Percentiles rank a stretch among this genome's conserved stretches.
These are phyloP conservation scores for Claviceps quebecensis DNA, from an alignment of 2,329 filamentous ascomycete species.

Conservation along the genomic window DNA sequence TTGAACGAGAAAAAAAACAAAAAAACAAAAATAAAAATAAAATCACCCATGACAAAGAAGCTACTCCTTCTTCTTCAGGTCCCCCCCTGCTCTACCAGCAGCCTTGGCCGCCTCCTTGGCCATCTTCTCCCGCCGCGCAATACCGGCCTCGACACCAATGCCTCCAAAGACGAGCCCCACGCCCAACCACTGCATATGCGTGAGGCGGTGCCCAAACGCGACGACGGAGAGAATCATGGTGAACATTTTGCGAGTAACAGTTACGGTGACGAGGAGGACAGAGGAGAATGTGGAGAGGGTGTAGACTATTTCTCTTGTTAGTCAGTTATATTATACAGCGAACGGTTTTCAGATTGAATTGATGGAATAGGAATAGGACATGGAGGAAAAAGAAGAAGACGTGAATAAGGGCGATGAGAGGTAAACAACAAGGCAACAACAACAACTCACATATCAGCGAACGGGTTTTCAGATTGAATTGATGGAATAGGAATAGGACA, in stretches of 20 bases:
- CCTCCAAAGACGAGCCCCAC: conserved; percentile 89
- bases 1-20: not conserved
- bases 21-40: too few species aligned
- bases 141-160: conserved; percentile 77
- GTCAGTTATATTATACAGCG: not conserved
- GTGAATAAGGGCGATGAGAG: too few species aligned
- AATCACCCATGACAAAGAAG: not conserved
- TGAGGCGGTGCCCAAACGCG: conserved; percentile 81
- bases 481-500: too few species aligned
- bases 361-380: too few species aligned
- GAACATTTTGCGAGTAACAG: conserved; percentile 96
- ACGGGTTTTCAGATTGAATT: too few species aligned
- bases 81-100: not conserved
- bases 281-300: conserved; percentile 87
- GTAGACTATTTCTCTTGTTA: conserved; percentile 42
- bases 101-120: conserved; percentile 56
- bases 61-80: conserved; percentile 19
- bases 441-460: too few species aligned
- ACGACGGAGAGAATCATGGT: conserved; percentile 96
- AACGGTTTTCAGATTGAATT: not conserved
- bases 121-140: conserved; percentile 70
- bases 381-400: too few species aligned
- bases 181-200: conserved; percentile 83
- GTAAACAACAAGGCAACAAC: too few species aligned
- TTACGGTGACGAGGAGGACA: conserved; percentile 86